Base-by-base conservation (phyloP, 1,284 basidiomycete genomes). In the Sparassis latifolia region DNA sequence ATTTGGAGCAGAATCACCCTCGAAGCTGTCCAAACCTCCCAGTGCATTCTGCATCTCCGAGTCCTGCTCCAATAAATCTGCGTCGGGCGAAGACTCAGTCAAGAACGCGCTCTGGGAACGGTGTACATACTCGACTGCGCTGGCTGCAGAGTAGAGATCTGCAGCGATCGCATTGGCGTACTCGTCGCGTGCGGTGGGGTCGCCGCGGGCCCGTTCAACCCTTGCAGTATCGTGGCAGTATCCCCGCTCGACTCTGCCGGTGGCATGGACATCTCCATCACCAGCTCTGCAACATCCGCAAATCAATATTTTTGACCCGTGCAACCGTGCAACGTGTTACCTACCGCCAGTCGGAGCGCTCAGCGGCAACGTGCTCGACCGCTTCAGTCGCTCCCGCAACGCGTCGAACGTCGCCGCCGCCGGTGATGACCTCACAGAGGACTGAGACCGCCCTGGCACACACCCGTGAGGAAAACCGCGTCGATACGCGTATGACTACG, bases 1-100 rank as follows among this genome's bases (percentile, higher is more conserved):
- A 35, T 48, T 45, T 5, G 44, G 35, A 10, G 43, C 5, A 10
- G 49, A 48, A 5, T 69, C 69, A 28, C 65, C 67, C 33, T 75
- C 77, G 55, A 69, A 77, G 56, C 74, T 81, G 45, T 81, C 76
- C 48, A 78, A 60, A 10, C 71, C 77, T 38, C 77, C 72, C 62
- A 89, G 77, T n/a, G 72, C 79, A 45, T 78, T 72, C 49, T 80
- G 81, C 86, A 89, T 88, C 58, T 84, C 82, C 2, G 84, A 84
- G 58, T 88, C 82, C 48, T 79, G 75, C 20, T 85, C 84, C 53
- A 89, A 64, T 10, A 89, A 72, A 67, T 89, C 85, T 88, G 9
- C 5, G 20, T 9, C 29, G 4, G 4, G 20, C 12, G 3, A 31
- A 47, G n/a, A 43, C 1, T 31, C 10, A 29, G 43, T 5, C 10